Evolutionary conservation across 1,284 basidiomycete genomes (phyloP).

Genomic region (Cerrena zonata): DNA sequence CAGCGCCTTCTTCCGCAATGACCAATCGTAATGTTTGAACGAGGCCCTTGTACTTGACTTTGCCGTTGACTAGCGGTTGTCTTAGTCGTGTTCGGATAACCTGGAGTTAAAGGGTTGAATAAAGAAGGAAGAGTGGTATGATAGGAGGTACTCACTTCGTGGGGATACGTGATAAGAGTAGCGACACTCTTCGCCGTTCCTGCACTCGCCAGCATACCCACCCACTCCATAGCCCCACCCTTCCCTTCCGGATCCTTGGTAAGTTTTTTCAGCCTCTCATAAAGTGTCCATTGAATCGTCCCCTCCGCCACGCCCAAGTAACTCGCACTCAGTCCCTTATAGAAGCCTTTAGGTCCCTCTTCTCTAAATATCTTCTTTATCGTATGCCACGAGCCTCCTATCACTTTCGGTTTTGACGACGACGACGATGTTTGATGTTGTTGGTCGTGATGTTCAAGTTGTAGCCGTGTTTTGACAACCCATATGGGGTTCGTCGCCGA

Average conservation of each 20-base stretch:
- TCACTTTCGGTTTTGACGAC: conserved; percentile 22
- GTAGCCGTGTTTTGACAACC: conserved; percentile 95
- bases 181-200: conserved; percentile 93
- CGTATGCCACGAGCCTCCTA: conserved; percentile 57
- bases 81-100: conserved; percentile 88
- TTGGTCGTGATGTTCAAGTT: conserved; percentile 45
- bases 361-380: conserved; percentile 71
- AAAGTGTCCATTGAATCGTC: conserved; percentile 96
- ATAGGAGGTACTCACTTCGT: conserved; percentile 73
- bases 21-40: conserved; percentile 82
- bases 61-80: conserved; percentile 73
- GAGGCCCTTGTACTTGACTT: conserved; percentile 83
- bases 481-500: conserved; percentile 96
- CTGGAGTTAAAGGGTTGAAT: conserved; percentile 31
- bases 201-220: conserved; percentile 83
- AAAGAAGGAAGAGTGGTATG: neutral
- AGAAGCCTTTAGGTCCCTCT: conserved; percentile 86
- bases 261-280: conserved; percentile 77
- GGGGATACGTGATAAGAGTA: conserved; percentile 91
- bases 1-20: conserved; percentile 83
- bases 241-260: conserved; percentile 48
- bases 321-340: conserved; percentile 91
- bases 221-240: conserved; percentile 60
- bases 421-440: conserved; percentile 13
- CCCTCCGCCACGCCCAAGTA: conserved; percentile 95